Evolutionary conservation across 164 flowering plant genomes (phyloP), one percentile per base, ranked within the genome.

Genomic region (Sextonia rubra): DNA sequence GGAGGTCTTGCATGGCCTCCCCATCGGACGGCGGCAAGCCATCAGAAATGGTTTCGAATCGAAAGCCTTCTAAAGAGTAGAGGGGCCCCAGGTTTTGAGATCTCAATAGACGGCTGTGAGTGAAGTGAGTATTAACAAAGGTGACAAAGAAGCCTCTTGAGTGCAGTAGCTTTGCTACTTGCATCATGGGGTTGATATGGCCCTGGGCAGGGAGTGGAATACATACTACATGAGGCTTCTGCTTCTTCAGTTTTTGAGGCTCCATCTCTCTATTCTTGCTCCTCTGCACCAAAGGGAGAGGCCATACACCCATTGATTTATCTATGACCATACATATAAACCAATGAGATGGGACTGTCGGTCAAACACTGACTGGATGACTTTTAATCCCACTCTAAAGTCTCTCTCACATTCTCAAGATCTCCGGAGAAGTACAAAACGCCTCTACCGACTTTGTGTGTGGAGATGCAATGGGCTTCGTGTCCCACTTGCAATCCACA

Each of bases 141-240:
- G 87, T 84, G 61, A 82, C 62, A 55, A 80, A 78, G 55, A 84
- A 82, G 75, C 85, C 64, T 61, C 24, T 61, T 23, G 64, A 61
- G 5, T 61, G 64, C 4, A 61, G 64, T 2, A 61, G 17, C 14
- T 12, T 61, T 7, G 64, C 64, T 25, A 61, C 27, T 61, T 61
- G 64, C 25, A 61, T 23, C 64, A 82, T 82, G 11, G 87, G 81
- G 63, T 65, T 80, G 18, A 82, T 71, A 73, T 80, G 87, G 52
- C 85, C 72, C 30, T 72, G 79, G 0, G 75, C 75, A 15, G 79
- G 75, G 73, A 29, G 68, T 4, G 73, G 79, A 32, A 76, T 14
- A 24, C 75, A 72, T 15, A 76, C 75, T 47, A 64, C 74, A 25
- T 61, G 64, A 14, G 64, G 64, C 27, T 61, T 61, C 3, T 22